Percentiles rank a stretch among this genome's conserved stretches.
Conservation (phyloP, 495 filamentous ascomycete genomes). For the Staphylotrichum longicolle region DNA sequence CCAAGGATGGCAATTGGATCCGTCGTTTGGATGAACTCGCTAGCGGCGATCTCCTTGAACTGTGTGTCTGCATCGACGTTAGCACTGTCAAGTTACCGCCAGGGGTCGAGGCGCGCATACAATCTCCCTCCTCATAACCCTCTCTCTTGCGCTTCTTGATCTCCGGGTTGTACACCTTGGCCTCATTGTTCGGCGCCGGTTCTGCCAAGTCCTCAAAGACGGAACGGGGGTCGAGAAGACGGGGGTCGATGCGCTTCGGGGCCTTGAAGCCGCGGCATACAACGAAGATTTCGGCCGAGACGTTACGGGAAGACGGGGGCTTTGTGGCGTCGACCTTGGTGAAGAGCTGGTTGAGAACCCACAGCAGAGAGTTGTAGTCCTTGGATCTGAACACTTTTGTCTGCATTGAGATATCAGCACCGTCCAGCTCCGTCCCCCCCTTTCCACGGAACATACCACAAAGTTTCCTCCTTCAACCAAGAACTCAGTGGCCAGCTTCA, state of each 20-base stretch:
- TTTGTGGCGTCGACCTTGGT: slow-evolving; percentile 93
- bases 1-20: slow-evolving; percentile 97
- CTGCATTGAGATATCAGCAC: neutral
- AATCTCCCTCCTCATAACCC: slow-evolving; percentile 96
- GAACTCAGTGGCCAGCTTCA: slow-evolving; percentile 95
- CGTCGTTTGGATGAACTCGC: slow-evolving; percentile 89
- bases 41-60: slow-evolving; percentile 81
- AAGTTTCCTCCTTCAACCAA: slow-evolving; percentile 86
- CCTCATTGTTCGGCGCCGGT: slow-evolving; percentile 90
- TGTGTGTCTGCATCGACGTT: slow-evolving; percentile 56
- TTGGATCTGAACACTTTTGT: slow-evolving; percentile 99
- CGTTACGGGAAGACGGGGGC: slow-evolving; percentile 90
- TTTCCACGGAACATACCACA: slow-evolving; percentile 43
- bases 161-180: slow-evolving; percentile 96
- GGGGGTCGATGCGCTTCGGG: slow-evolving; percentile 87
- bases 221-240: slow-evolving; percentile 82
- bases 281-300: slow-evolving; percentile 97
- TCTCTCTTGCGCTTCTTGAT: slow-evolving; percentile 94
- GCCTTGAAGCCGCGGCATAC: slow-evolving; percentile 89
- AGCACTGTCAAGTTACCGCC: neutral
- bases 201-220: slow-evolving; percentile 94
- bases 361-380: slow-evolving; percentile 92
- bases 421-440: too few relatives aligned
- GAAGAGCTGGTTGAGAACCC: slow-evolving; percentile 98
- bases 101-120: slow-evolving; percentile 7